Evolutionary conservation across 768 basidiomycete species (phyloP), one percentile per base, ranked within the genome.

Genomic region (Holtermannia corniformis): DNA sequence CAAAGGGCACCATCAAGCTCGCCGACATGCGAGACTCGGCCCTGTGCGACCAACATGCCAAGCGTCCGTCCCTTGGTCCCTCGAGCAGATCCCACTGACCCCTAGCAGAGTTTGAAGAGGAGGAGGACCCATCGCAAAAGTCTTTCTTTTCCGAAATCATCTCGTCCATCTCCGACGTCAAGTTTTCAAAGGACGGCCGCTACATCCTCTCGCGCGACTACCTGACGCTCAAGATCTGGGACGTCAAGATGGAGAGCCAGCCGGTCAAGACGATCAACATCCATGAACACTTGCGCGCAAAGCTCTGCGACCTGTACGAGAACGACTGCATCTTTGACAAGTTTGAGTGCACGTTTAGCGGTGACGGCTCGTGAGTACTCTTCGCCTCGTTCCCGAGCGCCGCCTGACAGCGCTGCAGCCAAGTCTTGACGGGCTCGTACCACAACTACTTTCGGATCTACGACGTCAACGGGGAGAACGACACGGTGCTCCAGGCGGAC

Each of bases 401-500:
- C n/a, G 3, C 7, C 13, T 24, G 44, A 5, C 10, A 23, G 41
- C 28, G 20, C 19, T 40, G 7, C 64, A 99, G 95, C 67, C 84
- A 92, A 72, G 90, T 97, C 55, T 78, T 99, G 59, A 96, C 95
- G n/a, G 95, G 95, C 42, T 97, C 95, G 47, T 99, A 99, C 77
- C 93, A 97, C 77, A 99, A 99, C 76, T 97, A 93, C 77, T 92
- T 99, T 86, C 90, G 91, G 73, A 95, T 99, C 82, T 99, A 90
- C 75, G 93, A 97, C 73, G 81, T 83, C 49, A 65, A 67, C 47
- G 60, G 64, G n/a, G 88, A 93, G 55, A 85, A 83, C 56, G 95
- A 97, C 65, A 83, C 92, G 42, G 87, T 96, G 12, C 75, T 99
- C 51, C 95, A 97, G 74, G 95, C 95, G 1, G 95, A 99, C 77